These are phyloP conservation scores for Amniculicola lignicola DNA, from an alignment of 495 filamentous ascomycete species.

Conservation along the genomic window DNA sequence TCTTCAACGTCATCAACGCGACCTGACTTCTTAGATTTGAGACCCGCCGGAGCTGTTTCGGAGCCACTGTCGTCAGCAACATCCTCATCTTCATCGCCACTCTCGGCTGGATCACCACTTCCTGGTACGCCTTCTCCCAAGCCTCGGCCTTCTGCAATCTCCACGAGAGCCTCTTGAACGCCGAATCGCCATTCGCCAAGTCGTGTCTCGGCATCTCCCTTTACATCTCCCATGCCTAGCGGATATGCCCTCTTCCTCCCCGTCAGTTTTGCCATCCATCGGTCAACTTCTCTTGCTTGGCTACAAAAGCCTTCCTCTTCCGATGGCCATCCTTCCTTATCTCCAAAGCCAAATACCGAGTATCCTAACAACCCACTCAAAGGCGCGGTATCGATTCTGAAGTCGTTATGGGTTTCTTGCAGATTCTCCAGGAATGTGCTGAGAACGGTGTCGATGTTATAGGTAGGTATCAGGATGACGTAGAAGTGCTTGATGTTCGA, in stretches of 20 bases:
- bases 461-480: slow-evolving; percentile 76
- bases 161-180: slow-evolving; percentile 65
- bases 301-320: slow-evolving; percentile 89
- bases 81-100: slow-evolving; percentile 66
- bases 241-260: slow-evolving; percentile 77
- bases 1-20: slow-evolving; percentile 78
- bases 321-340: slow-evolving; percentile 84
- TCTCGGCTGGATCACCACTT: slow-evolving; percentile 78
- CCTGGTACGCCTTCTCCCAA: slow-evolving; percentile 77
- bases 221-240: slow-evolving; percentile 82
- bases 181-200: slow-evolving; percentile 75
- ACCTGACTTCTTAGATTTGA: slow-evolving; percentile 46
- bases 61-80: slow-evolving; percentile 54
- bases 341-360: slow-evolving; percentile 90
- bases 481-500: slow-evolving; percentile 68
- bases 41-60: slow-evolving; percentile 41
- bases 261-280: slow-evolving; percentile 92
- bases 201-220: slow-evolving; percentile 60
- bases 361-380: slow-evolving; percentile 75
- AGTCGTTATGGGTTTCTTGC: slow-evolving; percentile 89
- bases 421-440: slow-evolving; percentile 79
- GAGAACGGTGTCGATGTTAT: slow-evolving; percentile 87
- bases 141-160: slow-evolving; percentile 59
- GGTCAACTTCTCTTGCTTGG: slow-evolving; percentile 83
- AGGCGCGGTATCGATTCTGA: slow-evolving; percentile 87